Conservation (phyloP, 805 yeast species). For the Ogataea nakhonphanomensis region DNA sequence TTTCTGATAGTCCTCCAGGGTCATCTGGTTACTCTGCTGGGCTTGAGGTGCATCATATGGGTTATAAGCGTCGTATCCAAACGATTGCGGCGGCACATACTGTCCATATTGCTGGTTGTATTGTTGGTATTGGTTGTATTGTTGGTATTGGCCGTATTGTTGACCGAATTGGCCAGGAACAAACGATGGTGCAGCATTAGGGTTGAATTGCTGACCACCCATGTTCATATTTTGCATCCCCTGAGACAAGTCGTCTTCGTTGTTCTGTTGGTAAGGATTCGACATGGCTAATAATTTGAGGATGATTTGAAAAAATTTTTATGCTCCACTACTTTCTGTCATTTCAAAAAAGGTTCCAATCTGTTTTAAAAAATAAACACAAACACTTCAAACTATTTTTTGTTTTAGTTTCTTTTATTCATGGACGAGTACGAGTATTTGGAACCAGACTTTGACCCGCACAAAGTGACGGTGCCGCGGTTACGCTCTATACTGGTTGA, state of each 20-base stretch:
- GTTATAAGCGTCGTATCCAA: conserved; percentile 26
- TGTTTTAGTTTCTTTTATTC: not conserved
- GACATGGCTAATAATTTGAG: conserved; percentile 21
- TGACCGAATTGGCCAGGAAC: conserved; percentile 41
- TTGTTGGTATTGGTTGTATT: conserved; percentile 17
- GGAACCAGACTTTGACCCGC: conserved; percentile 58
- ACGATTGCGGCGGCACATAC: conserved; percentile 21
- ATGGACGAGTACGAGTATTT: conserved; percentile 39
- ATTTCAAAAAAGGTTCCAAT: conserved; percentile 3
- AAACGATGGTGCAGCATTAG: conserved; percentile 47
- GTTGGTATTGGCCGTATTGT: conserved; percentile 16
- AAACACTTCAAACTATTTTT: conserved; percentile 7
- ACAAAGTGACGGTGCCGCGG: conserved; percentile 61
- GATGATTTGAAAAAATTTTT: conserved; percentile 8
- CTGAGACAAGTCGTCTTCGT: conserved; percentile 42
- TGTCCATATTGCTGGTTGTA: conserved; percentile 26
- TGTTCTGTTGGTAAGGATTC: conserved; percentile 34
- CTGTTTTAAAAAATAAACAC: conserved; percentile 8
- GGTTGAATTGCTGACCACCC: conserved; percentile 42
- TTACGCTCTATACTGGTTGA: conserved; percentile 63
- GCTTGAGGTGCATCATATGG: conserved; percentile 22
- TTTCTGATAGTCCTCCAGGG: conserved; percentile 78
- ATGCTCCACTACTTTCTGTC: conserved; percentile 9
- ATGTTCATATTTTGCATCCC: conserved; percentile 43
- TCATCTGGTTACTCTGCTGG: conserved; percentile 46